Percentiles rank a stretch among this genome's conserved stretches.
phyloP scores from a whole-genome alignment of 2,329 filamentous ascomycete species.

The Diaporthe citriasiana region DNA sequence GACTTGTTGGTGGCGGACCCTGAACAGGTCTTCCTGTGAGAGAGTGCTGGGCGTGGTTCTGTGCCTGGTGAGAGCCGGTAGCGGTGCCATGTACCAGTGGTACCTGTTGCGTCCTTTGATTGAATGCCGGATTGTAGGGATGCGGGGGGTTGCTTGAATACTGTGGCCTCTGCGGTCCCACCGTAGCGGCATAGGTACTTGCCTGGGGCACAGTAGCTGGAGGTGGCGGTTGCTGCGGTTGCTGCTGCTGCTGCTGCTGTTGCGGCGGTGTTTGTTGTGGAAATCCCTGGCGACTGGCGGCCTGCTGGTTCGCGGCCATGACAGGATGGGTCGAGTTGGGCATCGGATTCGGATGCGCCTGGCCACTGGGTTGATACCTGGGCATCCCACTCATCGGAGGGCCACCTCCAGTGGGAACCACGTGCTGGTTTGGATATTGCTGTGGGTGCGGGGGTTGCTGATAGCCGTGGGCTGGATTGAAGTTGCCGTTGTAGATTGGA shows the following conservation, averaged over 20 bases:
- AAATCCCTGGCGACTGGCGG: constrained; percentile 29
- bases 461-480: constrained; percentile 37
- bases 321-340: constrained; percentile 22
- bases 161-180: constrained; percentile 26
- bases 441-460: constrained; percentile 43
- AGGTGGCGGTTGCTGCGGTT: background rate
- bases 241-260: background rate
- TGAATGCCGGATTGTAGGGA: constrained; percentile 51
- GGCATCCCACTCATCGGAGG: constrained; percentile 36
- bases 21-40: constrained; percentile 29
- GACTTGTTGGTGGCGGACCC: constrained; percentile 2
- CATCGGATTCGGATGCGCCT: constrained; percentile 33
- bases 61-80: background rate
- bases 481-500: constrained; percentile 47
- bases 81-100: constrained; percentile 7
- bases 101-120: constrained; percentile 45
- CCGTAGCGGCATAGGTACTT: constrained; percentile 22
- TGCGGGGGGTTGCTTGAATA: constrained; percentile 44
- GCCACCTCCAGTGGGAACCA: constrained; percentile 31
- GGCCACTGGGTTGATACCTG: constrained; percentile 38
- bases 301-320: constrained; percentile 17
- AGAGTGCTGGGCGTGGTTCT: constrained; percentile 28
- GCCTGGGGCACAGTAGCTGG: constrained; percentile 15
- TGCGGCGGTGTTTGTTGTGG: constrained; percentile 29
- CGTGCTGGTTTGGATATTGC: constrained; percentile 45